Base-by-base conservation (phyloP, 2,329 filamentous ascomycete species). In the Cladophialophora chaetospira region DNA sequence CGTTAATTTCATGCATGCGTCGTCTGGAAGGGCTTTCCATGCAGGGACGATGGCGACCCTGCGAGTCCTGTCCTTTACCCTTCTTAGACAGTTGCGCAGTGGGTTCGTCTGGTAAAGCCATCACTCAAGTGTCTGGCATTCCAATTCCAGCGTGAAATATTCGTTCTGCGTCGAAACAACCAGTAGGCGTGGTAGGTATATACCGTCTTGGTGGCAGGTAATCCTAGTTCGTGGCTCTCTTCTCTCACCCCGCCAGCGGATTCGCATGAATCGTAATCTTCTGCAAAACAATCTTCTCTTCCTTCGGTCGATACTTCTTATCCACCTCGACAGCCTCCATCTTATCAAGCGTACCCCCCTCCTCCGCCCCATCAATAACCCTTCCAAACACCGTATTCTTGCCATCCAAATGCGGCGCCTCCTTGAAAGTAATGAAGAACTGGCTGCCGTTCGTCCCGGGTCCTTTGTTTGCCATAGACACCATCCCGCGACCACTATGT, bases 371-470 rank as follows among this genome's bases (percentile, higher is more conserved):
- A 61, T 71, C 60, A 72, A 87, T 69, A 15, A 87, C 77, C 62
- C 81, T 79, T 11, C 84, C 84, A 71, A 87, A 87, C 1, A 86
- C 83, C 0, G 84, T 86, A 66, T 86, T 87, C 68, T 84, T 82
- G 5, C 84, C 84, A 68, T 87, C 84, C 31, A 87, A 70, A 76
- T 87, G 84, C 53, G 83, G 77, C 11, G 84, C 82, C 1, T 83
- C 72, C 19, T 80, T 82, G 66, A 85, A 81, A 0, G 81, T 82
- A 44, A 87, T 76, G 69, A 86, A 87, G 72, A 87, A 87, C 66
- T 87, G 84, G 53, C 79, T 82, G 0, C 81, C 82, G 61, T 85
- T 85, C 15, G 77, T 77, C 13, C 77, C 74, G 0, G 79, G 76
- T 0, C 80, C 79, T 49, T 82, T 81, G 56, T 82, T 81, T 2